Conservation (phyloP, 2,329 filamentous ascomycete genomes). For the Teratosphaeria viscida region DNA sequence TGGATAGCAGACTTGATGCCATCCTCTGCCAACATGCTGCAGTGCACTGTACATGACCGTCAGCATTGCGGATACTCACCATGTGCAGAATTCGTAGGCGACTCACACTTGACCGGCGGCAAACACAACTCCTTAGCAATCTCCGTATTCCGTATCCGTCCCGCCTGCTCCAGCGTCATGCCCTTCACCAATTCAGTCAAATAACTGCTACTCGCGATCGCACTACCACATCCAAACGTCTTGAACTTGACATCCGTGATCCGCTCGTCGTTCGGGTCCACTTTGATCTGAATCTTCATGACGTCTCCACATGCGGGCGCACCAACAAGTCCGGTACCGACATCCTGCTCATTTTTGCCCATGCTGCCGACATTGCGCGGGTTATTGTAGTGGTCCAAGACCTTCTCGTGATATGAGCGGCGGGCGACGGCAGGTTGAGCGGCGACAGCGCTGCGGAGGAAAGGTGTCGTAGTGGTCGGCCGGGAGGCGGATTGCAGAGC, state of each 20-base stretch:
- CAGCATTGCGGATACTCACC: not conserved
- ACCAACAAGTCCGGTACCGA: slow-evolving; percentile 83
- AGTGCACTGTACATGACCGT: slow-evolving; percentile 53
- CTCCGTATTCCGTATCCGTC: slow-evolving; percentile 89
- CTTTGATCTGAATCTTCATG: slow-evolving; percentile 88
- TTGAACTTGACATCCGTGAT: slow-evolving; percentile 97
- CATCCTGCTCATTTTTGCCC: slow-evolving; percentile 67
- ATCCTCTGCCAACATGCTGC: slow-evolving; percentile 86
- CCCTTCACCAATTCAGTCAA: slow-evolving; percentile 88
- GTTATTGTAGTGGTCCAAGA: slow-evolving; percentile 71
- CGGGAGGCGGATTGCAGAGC: slow-evolving; percentile 39
- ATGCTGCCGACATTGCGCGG: slow-evolving; percentile 72
- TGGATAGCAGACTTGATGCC: slow-evolving; percentile 86
- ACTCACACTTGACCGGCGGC: slow-evolving; percentile 76
- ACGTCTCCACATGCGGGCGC: slow-evolving; percentile 88
- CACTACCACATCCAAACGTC: slow-evolving; percentile 89
- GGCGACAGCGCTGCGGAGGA: slow-evolving; percentile 32
- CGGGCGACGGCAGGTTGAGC: slow-evolving; percentile 28
- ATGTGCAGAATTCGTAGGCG: not conserved
- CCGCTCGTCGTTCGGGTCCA: slow-evolving; percentile 76
- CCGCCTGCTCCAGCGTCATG: slow-evolving; percentile 92
- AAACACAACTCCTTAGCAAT: slow-evolving; percentile 93
- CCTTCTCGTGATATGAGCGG: slow-evolving; percentile 57
- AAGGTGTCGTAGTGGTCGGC: slow-evolving; percentile 35
- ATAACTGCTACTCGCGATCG: slow-evolving; percentile 91